Conservation (phyloP, 2,329 filamentous ascomycete species). For the Emydomyces testavorans region DNA sequence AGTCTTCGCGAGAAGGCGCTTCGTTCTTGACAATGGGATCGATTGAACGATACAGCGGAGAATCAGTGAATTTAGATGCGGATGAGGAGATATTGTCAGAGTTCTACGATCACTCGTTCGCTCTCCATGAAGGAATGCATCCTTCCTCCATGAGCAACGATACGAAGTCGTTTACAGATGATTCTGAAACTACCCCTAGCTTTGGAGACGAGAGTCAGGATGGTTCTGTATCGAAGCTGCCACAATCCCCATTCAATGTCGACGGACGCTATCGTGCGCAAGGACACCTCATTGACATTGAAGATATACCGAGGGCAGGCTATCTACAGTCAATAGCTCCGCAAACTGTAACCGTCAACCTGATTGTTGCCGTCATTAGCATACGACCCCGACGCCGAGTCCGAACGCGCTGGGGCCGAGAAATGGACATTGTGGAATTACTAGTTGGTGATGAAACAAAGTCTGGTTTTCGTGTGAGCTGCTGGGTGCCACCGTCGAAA, state of each 20-base stretch:
- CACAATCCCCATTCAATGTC: constrained; percentile 5
- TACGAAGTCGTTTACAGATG: constrained; percentile 11
- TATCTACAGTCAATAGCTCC: constrained; percentile 59
- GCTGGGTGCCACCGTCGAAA: constrained; percentile 55
- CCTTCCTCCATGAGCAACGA: constrained; percentile 8
- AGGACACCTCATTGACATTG: constrained; percentile 50
- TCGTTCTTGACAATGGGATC: constrained; percentile 16
- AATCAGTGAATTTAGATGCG: constrained; percentile 10
- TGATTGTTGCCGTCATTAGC: constrained; percentile 70
- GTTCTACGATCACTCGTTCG: constrained; percentile 70
- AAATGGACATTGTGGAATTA: constrained; percentile 60
- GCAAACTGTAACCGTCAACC: constrained; percentile 68
- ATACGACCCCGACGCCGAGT: constrained; percentile 57
- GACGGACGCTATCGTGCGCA: constrained; percentile 25
- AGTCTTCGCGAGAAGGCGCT: constrained; percentile 11
- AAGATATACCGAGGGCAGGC: constrained; percentile 55
- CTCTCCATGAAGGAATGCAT: constrained; percentile 47
- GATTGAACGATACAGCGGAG: constrained; percentile 16
- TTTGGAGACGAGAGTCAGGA: constrained; percentile 11
- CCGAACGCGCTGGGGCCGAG: constrained; percentile 44
- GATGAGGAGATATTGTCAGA: constrained; percentile 41
- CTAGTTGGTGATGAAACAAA: constrained; percentile 76
- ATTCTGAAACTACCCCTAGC: constrained; percentile 10
- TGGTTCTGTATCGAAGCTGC: constrained; percentile 14
- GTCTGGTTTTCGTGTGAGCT: constrained; percentile 67